These are phyloP conservation scores for Trametopsis cervina DNA, from an alignment of 768 basidiomycete species.

Conservation along the genomic window DNA sequence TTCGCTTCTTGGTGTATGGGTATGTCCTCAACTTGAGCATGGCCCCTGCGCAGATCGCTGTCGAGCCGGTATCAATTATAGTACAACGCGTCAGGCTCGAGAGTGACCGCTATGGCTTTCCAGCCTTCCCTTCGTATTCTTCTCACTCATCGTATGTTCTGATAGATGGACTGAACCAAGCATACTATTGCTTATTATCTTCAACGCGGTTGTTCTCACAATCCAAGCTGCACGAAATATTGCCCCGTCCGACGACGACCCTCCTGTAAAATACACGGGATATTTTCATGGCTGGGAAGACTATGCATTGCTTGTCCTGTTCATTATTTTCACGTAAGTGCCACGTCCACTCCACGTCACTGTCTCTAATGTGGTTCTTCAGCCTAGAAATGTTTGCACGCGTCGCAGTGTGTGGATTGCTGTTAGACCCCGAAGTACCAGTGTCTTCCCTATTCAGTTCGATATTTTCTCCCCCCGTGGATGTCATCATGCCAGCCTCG, in stretches of 20 bases:
- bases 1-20: slow-evolving; percentile 63
- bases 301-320: slow-evolving; percentile 74
- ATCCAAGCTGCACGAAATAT: slow-evolving; percentile 67
- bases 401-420: slow-evolving; percentile 82
- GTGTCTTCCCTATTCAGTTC: slow-evolving; percentile 42
- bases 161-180: slow-evolving; percentile 79
- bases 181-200: slow-evolving; percentile 77
- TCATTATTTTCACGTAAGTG: slow-evolving; percentile 79
- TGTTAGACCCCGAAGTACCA: slow-evolving; percentile 76
- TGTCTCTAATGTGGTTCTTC: slow-evolving; percentile 6
- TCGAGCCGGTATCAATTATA: too few relatives aligned
- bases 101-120: slow-evolving; percentile 2
- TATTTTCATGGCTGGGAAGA: slow-evolving; percentile 93
- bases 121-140: not conserved
- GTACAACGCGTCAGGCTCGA: too few relatives aligned
- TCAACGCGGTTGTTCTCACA: slow-evolving; percentile 77
- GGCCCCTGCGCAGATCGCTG: too few relatives aligned
- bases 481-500: slow-evolving; percentile 14
- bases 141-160: not conserved
- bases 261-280: slow-evolving; percentile 38
- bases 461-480: slow-evolving; percentile 25
- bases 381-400: slow-evolving; percentile 84
- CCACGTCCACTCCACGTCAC: not conserved
- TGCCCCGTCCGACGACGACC: slow-evolving; percentile 35
- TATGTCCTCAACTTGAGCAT: too few relatives aligned